phyloP scores from a whole-genome alignment of 495 filamentous ascomycete genomes.

The Penicillium steckii region DNA sequence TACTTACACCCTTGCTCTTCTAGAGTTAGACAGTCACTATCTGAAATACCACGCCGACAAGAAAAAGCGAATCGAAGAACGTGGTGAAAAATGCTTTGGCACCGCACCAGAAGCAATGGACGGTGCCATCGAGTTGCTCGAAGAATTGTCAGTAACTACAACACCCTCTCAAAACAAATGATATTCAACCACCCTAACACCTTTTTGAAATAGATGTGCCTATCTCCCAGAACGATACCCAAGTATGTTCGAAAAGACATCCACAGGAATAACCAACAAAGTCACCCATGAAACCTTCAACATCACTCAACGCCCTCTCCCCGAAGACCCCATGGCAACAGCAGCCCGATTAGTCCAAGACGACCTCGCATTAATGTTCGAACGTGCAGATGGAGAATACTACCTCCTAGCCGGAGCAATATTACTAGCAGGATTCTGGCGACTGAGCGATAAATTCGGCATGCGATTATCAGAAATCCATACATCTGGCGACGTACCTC shows the following conservation, averaged over 20 bases:
- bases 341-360: conserved; percentile 76
- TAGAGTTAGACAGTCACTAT: conserved; percentile 80
- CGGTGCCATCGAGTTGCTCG: conserved; percentile 75
- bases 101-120: conserved; percentile 76
- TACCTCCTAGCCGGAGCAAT: conserved; percentile 80
- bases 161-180: neutral
- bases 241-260: conserved; percentile 63
- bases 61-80: conserved; percentile 64
- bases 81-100: conserved; percentile 65
- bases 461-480: conserved; percentile 86
- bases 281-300: conserved; percentile 73
- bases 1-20: conserved; percentile 2
- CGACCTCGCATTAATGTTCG: conserved; percentile 85
- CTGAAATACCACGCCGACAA: conserved; percentile 75
- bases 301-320: conserved; percentile 61
- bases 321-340: conserved; percentile 82
- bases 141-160: conserved; percentile 58
- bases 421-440: conserved; percentile 84
- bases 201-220: conserved; percentile 37
- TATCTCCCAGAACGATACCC: conserved; percentile 87
- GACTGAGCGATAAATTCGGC: conserved; percentile 78
- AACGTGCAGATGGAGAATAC: conserved; percentile 76
- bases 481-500: conserved; percentile 76
- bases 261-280: conserved; percentile 67
- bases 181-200: neutral